phyloP scores from a whole-genome alignment of 78 protist species.

The Bigelowiella natans region DNA sequence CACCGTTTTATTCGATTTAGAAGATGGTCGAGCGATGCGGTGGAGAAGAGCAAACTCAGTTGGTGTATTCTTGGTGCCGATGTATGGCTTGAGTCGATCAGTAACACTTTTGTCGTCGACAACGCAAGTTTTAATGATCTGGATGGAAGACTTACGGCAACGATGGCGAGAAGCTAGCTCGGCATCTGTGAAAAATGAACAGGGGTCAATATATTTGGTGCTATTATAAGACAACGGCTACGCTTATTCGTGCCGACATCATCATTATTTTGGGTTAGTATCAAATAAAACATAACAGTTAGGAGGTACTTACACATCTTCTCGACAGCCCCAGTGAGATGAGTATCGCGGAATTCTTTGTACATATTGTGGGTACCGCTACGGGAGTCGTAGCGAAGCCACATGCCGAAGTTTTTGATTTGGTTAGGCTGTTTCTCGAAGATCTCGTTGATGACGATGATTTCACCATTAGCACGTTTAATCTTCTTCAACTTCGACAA shows the following conservation, averaged over 20 bases:
- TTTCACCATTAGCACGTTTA: slow-evolving; percentile 87
- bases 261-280: too few species aligned
- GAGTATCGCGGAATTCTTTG: background rate
- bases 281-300: background rate
- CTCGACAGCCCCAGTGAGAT: background rate
- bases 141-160: background rate
- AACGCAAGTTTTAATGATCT: background rate
- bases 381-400: slow-evolving; percentile 89
- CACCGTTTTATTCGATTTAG: background rate
- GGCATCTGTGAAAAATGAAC: background rate
- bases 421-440: slow-evolving; percentile 58
- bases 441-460: slow-evolving; percentile 75
- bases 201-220: too few species aligned
- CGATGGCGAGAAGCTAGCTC: background rate
- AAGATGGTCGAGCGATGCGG: background rate
- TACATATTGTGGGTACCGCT: slow-evolving; percentile 91
- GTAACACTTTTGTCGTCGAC: background rate
- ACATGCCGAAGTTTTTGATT: slow-evolving; percentile 90
- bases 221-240: too few species aligned
- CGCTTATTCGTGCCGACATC: too few species aligned
- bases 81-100: background rate
- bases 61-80: background rate
- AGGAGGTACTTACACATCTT: background rate
- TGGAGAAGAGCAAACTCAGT: background rate
- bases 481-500: slow-evolving; percentile 59